Evolutionary conservation across 441 rosid species (phyloP).

Genomic region (Theobroma grandiflorum): DNA sequence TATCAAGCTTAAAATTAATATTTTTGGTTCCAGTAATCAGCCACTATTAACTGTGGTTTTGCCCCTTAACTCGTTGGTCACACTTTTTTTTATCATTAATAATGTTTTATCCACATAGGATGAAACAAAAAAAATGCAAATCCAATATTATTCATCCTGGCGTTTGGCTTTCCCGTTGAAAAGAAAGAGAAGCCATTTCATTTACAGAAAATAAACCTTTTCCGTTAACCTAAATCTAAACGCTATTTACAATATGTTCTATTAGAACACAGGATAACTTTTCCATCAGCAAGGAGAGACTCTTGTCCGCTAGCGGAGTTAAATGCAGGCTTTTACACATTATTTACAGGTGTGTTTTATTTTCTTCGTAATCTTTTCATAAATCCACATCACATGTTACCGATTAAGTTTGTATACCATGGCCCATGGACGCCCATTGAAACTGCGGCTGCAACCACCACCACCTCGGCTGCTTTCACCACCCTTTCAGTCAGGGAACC

Average conservation of each 20-base stretch:
- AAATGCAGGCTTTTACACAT: constrained; percentile 12
- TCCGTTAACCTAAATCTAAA: not conserved
- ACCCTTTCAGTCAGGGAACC: constrained; percentile 58
- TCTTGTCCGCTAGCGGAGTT: not conserved
- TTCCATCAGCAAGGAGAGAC: not conserved
- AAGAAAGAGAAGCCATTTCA: too few species aligned
- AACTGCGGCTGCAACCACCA: constrained; percentile 72
- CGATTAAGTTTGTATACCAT: constrained; percentile 65
- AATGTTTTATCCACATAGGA: too few species aligned
- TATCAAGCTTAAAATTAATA: too few species aligned
- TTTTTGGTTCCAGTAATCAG: too few species aligned
- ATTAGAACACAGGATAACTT: not conserved
- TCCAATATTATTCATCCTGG: too few species aligned
- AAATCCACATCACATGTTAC: constrained; percentile 30
- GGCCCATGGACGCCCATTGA: constrained; percentile 71
- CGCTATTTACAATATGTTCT: not conserved
- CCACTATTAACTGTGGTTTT: too few species aligned
- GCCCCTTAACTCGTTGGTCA: too few species aligned
- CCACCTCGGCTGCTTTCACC: constrained; percentile 61
- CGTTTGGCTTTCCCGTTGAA: too few species aligned
- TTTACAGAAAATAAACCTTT: not conserved
- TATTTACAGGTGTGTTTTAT: constrained; percentile 26
- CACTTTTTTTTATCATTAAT: too few species aligned
- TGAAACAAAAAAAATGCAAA: too few species aligned
- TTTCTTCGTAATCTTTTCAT: not conserved